Evolutionary conservation across 345 rosid genomes (phyloP).

Genomic region (Citrus glauca): DNA sequence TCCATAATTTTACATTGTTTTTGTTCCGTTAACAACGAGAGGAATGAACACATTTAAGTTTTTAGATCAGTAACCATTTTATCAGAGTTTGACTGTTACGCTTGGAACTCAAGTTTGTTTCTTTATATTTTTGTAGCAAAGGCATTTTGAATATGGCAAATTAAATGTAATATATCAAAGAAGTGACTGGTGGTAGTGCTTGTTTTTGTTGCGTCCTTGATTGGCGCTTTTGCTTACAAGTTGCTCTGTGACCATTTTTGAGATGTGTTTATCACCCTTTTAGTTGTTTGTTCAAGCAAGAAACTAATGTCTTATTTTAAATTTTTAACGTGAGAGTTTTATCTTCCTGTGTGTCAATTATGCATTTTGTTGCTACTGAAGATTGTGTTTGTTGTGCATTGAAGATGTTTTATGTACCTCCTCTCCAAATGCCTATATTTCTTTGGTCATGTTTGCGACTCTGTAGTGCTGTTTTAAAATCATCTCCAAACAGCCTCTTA

Average conservation of each 20-base stretch:
- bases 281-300: background rate
- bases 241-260: background rate
- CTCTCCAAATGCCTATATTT: background rate
- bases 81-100: background rate
- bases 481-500: background rate
- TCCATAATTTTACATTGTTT: background rate
- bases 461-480: background rate
- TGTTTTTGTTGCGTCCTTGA: background rate
- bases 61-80: background rate
- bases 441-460: background rate
- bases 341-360: background rate
- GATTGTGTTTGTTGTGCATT: too few species aligned
- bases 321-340: background rate
- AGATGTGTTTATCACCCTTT: background rate
- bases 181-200: background rate
- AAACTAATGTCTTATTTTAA: background rate
- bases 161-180: background rate
- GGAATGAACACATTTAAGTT: background rate
- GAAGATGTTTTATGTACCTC: background rate
- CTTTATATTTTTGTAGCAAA: background rate
- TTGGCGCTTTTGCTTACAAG: background rate
- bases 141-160: background rate
- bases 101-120: background rate
- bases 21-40: background rate
- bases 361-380: background rate